Conservation (phyloP, 75 land plant species). For the Cunninghamia lanceolata region DNA sequence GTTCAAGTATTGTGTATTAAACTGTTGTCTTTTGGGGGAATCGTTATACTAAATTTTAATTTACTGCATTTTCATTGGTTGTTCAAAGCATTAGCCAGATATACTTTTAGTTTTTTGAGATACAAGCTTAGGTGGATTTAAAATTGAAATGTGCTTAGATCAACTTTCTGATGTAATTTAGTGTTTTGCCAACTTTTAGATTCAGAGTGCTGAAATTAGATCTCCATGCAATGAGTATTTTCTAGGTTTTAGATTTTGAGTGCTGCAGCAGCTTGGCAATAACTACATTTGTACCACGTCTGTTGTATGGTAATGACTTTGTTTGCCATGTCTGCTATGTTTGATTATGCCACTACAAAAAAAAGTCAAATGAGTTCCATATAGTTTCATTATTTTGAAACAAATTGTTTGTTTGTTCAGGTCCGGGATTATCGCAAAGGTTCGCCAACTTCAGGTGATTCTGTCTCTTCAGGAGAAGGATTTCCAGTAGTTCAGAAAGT, state of each 20-base stretch:
- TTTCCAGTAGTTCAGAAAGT: conserved; percentile 61
- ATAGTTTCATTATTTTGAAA: not conserved
- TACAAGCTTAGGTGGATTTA: not conserved
- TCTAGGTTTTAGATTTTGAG: not conserved
- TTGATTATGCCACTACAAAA: not conserved
- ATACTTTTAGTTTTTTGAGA: not conserved
- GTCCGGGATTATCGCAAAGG: conserved; percentile 83
- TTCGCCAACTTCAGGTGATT: conserved; percentile 28
- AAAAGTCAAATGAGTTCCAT: not conserved
- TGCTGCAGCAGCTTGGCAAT: not conserved
- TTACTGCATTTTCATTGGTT: not conserved
- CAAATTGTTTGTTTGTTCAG: conserved; percentile 29
- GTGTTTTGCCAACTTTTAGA: not conserved
- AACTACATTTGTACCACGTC: not conserved
- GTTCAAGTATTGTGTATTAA: too few species aligned
- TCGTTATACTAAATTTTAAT: too few species aligned
- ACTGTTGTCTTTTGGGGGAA: too few species aligned
- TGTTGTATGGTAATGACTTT: not conserved
- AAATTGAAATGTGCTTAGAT: not conserved
- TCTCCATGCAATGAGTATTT: not conserved
- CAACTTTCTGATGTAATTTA: not conserved
- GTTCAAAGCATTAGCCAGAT: not conserved
- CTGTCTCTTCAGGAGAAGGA: conserved; percentile 22
- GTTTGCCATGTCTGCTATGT: not conserved
- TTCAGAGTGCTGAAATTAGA: not conserved